Conservation (phyloP, 108 stramenopile genomes). For the Cyclotella atomus region DNA sequence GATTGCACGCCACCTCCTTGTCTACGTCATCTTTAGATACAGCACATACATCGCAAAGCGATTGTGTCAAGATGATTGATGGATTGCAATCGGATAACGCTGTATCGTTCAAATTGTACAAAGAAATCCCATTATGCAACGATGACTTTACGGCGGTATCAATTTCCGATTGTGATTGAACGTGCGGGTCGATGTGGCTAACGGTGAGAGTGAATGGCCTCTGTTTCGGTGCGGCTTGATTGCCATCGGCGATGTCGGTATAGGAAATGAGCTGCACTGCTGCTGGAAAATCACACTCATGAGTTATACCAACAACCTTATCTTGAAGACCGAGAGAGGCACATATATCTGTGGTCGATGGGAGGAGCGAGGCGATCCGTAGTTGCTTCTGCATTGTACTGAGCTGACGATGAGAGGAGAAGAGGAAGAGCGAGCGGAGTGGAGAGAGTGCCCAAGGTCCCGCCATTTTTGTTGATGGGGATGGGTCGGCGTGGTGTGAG, state of each 20-base stretch:
- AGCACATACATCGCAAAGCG: constrained; percentile 90
- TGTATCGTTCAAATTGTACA: constrained; percentile 23
- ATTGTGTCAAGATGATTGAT: constrained; percentile 85
- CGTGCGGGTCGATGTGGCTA: constrained; percentile 40
- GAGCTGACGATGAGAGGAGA: too few relatives aligned
- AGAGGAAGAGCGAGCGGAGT: too few relatives aligned
- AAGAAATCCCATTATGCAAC: constrained; percentile 41
- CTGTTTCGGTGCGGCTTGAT: not conserved
- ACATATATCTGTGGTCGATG: constrained; percentile 83
- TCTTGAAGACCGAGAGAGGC: constrained; percentile 64
- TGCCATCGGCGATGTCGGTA: constrained; percentile 46
- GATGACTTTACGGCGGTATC: constrained; percentile 55
- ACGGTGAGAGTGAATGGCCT: constrained; percentile 38
- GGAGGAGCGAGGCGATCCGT: constrained; percentile 74
- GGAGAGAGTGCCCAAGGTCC: too few relatives aligned
- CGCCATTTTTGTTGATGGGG: too few relatives aligned
- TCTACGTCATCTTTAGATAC: constrained; percentile 63
- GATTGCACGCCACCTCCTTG: constrained; percentile 22
- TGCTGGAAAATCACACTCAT: constrained; percentile 64
- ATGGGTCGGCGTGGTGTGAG: too few relatives aligned
- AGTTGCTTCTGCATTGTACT: constrained; percentile 14
- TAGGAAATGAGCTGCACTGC: constrained; percentile 1
- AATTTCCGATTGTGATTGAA: constrained; percentile 49
- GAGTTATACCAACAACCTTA: constrained; percentile 74
- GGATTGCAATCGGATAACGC: constrained; percentile 57